These are phyloP conservation scores for Penicillium frequentans DNA, from an alignment of 2,329 filamentous ascomycete genomes.

Conservation along the genomic window DNA sequence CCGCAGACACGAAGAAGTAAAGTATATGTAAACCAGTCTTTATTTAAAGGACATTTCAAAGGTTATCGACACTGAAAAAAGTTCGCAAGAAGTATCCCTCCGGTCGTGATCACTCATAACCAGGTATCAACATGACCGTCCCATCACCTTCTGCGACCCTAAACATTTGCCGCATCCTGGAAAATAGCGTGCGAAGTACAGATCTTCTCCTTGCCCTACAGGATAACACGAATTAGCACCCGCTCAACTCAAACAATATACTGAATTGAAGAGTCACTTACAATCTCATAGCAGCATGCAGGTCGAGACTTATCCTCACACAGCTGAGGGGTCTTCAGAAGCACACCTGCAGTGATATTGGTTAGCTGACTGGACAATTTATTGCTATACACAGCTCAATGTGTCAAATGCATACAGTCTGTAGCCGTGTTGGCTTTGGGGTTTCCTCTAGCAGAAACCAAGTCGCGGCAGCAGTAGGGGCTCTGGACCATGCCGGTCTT, in stretches of 20 bases:
- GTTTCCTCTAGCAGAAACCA: slow-evolving; percentile 18
- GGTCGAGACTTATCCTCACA: slow-evolving; percentile 27
- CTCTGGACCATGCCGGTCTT: slow-evolving; percentile 27
- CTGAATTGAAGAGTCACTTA: slow-evolving; percentile 13
- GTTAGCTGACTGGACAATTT: slow-evolving; percentile 8
- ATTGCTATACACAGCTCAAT: not conserved
- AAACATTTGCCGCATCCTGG: slow-evolving; percentile 20
- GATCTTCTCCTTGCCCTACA: slow-evolving; percentile 26
- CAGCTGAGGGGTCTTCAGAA: slow-evolving; percentile 17
- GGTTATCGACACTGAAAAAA: slow-evolving; percentile 14
- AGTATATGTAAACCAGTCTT: slow-evolving; percentile 3
- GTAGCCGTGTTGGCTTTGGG: slow-evolving; percentile 21
- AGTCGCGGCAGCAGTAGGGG: slow-evolving; percentile 31
- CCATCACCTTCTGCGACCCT: not conserved
- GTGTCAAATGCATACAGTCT: slow-evolving; percentile 22
- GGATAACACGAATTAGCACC: not conserved
- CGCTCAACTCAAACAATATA: not conserved
- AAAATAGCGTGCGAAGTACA: slow-evolving; percentile 28
- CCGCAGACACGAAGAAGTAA: not conserved
- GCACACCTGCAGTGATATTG: slow-evolving; percentile 10
- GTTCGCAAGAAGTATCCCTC: not conserved
- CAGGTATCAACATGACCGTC: slow-evolving; percentile 4
- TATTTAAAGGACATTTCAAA: slow-evolving; percentile 5
- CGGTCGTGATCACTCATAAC: not conserved
- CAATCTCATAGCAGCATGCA: slow-evolving; percentile 33